Evolutionary conservation across 352 stramenopile genomes (phyloP).

Genomic region (Phytophthora pini): DNA sequence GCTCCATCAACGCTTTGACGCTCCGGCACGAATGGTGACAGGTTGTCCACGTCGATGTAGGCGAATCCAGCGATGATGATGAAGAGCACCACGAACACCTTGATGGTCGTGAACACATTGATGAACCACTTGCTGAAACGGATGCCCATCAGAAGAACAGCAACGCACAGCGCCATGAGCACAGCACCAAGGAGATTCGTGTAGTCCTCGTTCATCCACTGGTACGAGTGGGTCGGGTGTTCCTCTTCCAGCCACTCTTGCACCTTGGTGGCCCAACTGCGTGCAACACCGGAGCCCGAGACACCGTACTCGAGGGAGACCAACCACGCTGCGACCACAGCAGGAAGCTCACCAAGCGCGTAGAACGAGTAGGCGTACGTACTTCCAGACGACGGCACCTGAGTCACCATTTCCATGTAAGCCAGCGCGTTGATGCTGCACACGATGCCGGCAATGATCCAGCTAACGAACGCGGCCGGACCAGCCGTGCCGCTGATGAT

Average conservation of each 20-base stretch:
- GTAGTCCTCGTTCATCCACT: slow-evolving; percentile 67
- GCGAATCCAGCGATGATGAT: slow-evolving; percentile 92
- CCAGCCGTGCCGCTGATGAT: slow-evolving; percentile 85
- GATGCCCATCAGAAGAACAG: slow-evolving; percentile 82
- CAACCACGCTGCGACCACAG: slow-evolving; percentile 87
- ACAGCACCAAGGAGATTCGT: slow-evolving; percentile 65
- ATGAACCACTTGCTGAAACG: slow-evolving; percentile 91
- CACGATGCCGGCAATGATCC: slow-evolving; percentile 80
- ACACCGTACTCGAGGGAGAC: slow-evolving; percentile 95
- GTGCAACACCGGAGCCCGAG: slow-evolving; percentile 89
- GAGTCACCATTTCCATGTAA: slow-evolving; percentile 90
- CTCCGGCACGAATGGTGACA: slow-evolving; percentile 83
- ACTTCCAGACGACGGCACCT: slow-evolving; percentile 88
- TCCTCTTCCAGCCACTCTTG: slow-evolving; percentile 66
- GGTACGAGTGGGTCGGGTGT: slow-evolving; percentile 43
- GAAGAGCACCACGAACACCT: slow-evolving; percentile 89
- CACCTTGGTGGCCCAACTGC: slow-evolving; percentile 93
- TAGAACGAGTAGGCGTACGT: slow-evolving; percentile 95
- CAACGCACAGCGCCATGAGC: slow-evolving; percentile 76
- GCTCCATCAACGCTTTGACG: slow-evolving; percentile 34
- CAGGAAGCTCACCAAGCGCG: slow-evolving; percentile 91
- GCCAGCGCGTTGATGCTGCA: slow-evolving; percentile 85
- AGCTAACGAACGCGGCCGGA: slow-evolving; percentile 83
- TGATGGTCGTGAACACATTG: slow-evolving; percentile 87
- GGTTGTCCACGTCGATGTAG: slow-evolving; percentile 81